Base-by-base conservation (phyloP, 2,329 filamentous ascomycete species). In the Xylaria multiplex region DNA sequence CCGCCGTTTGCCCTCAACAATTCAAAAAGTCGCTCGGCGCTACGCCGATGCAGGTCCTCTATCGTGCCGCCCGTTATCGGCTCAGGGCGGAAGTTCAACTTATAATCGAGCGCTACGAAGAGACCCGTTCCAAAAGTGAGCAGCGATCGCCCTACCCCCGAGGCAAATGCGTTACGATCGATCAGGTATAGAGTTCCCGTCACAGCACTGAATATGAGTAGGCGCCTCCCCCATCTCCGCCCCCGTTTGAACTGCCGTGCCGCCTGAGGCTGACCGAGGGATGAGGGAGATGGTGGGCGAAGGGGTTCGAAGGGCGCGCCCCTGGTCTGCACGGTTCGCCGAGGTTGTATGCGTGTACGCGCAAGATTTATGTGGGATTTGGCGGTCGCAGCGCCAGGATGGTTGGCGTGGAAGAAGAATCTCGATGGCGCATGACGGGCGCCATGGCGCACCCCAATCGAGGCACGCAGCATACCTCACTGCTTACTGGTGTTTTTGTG, bases 81-180 rank as follows among this genome's bases (percentile, higher is more conserved):
- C 70, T 93, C 82, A 6, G 92, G 86, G 6, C 93, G 88, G 79
- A 99, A 99, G 80, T 99, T 98, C 78, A 98, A 83, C 81, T 97
- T 98, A 83, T 99, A 98, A 81, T 99, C 96, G 27, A 94, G 75
- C 0, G 94, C 95, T 16, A 97, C 91, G 52, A 94, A 76, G 11
- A 97, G 81, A 7, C 93, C 95, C 2, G 88, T 88, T 46, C 86
- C 85, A 77, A 98, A 97, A 0, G 96, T 97, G 48, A 91, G 90
- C 48, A 91, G 79, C 27, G 92, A 95, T 62, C 96, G 91, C 43
- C 86, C 88, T 30, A 97, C 81, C 13, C 92, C 91, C 0, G 92
- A 90, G 57, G 93, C 92, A 79, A 96, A 96, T 75, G 92, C 84
- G 70, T 91, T 86, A 14, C 79, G 86, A 79, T 99, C 96, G 66